phyloP scores from a whole-genome alignment of 805 yeast species.

The Kockiozyma suomiensis region DNA sequence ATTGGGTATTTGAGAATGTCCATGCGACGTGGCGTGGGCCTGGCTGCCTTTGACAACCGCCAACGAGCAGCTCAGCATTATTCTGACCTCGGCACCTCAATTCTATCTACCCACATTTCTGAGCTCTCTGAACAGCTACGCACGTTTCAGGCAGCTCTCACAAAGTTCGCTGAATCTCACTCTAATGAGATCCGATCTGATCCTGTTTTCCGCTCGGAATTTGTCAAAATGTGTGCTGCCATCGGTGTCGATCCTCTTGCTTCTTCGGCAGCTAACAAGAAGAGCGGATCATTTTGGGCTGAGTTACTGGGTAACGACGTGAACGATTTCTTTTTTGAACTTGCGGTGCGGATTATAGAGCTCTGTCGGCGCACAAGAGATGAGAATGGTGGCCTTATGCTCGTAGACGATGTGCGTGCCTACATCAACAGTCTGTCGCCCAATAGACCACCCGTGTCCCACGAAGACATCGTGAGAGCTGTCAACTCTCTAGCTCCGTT shows the following conservation, averaged over 20 bases:
- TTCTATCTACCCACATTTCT: constrained; percentile 57
- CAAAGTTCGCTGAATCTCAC: constrained; percentile 75
- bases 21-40: constrained; percentile 44
- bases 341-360: constrained; percentile 76
- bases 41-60: constrained; percentile 50
- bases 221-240: constrained; percentile 72
- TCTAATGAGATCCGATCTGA: constrained; percentile 66
- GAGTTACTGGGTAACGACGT: constrained; percentile 42
- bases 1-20: constrained; percentile 2
- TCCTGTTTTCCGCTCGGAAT: constrained; percentile 66
- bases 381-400: constrained; percentile 79
- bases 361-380: constrained; percentile 68
- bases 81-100: constrained; percentile 53
- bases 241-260: constrained; percentile 84
- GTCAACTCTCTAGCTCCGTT: constrained; percentile 56
- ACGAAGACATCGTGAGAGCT: constrained; percentile 59
- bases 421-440: constrained; percentile 31
- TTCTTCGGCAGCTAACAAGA: constrained; percentile 37
- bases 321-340: constrained; percentile 63
- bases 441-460: constrained; percentile 37
- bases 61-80: constrained; percentile 48
- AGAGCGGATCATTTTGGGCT: constrained; percentile 44
- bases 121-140: constrained; percentile 70
- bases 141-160: constrained; percentile 74
- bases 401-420: constrained; percentile 56